Percentiles rank a stretch among this genome's conserved stretches.
phyloP scores from a whole-genome alignment of 2,329 filamentous ascomycete species.

The Ophiostoma himal-ulmi region DNA sequence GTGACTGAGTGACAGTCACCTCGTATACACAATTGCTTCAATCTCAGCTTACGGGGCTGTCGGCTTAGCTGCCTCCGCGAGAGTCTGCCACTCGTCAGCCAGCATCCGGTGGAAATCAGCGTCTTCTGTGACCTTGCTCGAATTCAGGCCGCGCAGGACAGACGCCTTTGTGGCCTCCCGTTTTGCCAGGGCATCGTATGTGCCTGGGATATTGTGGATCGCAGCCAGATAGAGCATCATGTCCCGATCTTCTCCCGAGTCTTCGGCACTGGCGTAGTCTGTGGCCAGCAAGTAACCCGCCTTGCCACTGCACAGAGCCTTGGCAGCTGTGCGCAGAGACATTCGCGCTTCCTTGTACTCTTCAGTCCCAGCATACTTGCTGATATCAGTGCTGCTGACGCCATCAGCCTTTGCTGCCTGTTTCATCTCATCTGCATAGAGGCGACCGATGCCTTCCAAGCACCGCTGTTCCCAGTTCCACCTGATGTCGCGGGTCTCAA shows the following conservation, averaged over 20 bases:
- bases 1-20: not conserved
- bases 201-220: slow-evolving; percentile 29
- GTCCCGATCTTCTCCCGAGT: slow-evolving; percentile 19
- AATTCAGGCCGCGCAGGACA: slow-evolving; percentile 1
- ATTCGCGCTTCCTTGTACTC: slow-evolving; percentile 19
- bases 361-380: not conserved
- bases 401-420: not conserved
- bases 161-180: slow-evolving; percentile 13
- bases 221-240: slow-evolving; percentile 31
- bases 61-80: not conserved
- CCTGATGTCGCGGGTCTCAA: slow-evolving; percentile 14
- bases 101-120: slow-evolving; percentile 24
- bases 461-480: slow-evolving; percentile 37
- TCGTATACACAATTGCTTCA: not conserved
- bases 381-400: slow-evolving; percentile 23
- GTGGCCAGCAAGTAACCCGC: slow-evolving; percentile 30
- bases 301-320: slow-evolving; percentile 32
- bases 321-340: slow-evolving; percentile 30
- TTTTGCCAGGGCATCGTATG: slow-evolving; percentile 24
- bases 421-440: slow-evolving; percentile 25
- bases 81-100: slow-evolving; percentile 30
- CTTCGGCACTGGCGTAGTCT: slow-evolving; percentile 26
- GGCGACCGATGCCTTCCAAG: slow-evolving; percentile 31
- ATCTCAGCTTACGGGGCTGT: not conserved
- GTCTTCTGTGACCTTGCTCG: slow-evolving; percentile 20